Evolutionary conservation across 306 rosid species (phyloP).

Genomic region (Prunus dulcis): DNA sequence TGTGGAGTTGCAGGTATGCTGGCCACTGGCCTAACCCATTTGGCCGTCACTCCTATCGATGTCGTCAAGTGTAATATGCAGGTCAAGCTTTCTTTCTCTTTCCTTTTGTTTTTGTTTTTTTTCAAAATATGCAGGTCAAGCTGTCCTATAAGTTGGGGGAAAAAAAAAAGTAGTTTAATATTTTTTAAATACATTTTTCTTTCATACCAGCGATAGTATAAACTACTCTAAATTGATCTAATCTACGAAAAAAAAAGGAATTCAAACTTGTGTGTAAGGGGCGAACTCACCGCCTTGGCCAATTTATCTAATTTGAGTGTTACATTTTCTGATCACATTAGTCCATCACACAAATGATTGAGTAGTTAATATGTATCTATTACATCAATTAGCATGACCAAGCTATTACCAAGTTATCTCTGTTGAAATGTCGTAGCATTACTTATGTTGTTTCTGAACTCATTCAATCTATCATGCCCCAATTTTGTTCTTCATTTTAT

Average conservation of each 20-base stretch:
- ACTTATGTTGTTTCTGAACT: neutral
- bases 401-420: too few relatives aligned
- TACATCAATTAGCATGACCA: neutral
- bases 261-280: too few relatives aligned
- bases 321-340: neutral
- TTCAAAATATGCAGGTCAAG: too few relatives aligned
- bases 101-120: neutral
- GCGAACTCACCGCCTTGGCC: too few relatives aligned
- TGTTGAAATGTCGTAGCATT: neutral
- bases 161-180: too few relatives aligned
- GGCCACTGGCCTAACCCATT: conserved; percentile 64
- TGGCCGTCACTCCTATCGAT: conserved; percentile 74
- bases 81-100: conserved; percentile 29
- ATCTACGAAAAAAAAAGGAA: too few relatives aligned
- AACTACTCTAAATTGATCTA: too few relatives aligned
- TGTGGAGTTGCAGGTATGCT: conserved; percentile 55
- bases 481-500: too few relatives aligned
- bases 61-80: conserved; percentile 91
- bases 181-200: too few relatives aligned
- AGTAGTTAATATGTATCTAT: neutral
- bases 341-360: neutral
- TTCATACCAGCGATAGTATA: too few relatives aligned
- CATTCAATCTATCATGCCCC: neutral
- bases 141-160: too few relatives aligned
- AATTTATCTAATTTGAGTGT: too few relatives aligned